phyloP scores from a whole-genome alignment of 768 basidiomycete species.

The Rhodocollybia butyracea region DNA sequence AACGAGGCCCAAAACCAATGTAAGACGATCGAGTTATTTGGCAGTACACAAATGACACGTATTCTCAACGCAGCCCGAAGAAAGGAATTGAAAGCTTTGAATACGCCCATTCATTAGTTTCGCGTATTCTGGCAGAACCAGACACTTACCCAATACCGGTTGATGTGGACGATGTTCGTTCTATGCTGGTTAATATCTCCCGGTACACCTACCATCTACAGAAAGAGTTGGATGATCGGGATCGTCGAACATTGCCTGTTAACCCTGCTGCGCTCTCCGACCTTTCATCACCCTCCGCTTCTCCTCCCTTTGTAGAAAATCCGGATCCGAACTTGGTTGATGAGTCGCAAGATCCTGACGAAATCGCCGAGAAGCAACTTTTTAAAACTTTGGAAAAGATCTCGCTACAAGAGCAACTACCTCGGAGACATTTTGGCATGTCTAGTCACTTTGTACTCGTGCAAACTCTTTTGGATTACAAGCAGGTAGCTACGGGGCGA shows the following conservation, averaged over 20 bases:
- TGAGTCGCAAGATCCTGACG: neutral
- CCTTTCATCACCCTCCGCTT: neutral
- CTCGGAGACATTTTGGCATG: neutral
- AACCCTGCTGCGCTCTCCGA: neutral
- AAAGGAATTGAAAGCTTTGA: neutral
- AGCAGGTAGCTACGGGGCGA: neutral
- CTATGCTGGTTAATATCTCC: neutral
- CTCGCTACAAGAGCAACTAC: neutral
- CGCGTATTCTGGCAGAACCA: neutral
- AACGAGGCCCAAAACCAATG: conserved; percentile 1
- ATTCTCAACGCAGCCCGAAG: neutral
- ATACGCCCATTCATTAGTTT: neutral
- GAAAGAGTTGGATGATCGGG: neutral
- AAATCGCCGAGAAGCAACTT: neutral
- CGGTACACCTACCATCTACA: neutral
- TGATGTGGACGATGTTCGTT: neutral
- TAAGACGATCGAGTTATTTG: neutral
- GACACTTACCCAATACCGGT: neutral
- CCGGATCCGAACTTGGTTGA: neutral
- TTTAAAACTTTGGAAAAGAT: neutral
- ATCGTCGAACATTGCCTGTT: neutral
- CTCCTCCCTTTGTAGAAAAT: neutral
- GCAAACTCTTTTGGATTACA: neutral
- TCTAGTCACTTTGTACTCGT: neutral
- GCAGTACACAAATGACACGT: neutral